A percentile compares a stretch with the other conserved stretches of the same genome.
Conservation (phyloP, 2,329 filamentous ascomycete species). For the Domatiomyces catenatus region DNA sequence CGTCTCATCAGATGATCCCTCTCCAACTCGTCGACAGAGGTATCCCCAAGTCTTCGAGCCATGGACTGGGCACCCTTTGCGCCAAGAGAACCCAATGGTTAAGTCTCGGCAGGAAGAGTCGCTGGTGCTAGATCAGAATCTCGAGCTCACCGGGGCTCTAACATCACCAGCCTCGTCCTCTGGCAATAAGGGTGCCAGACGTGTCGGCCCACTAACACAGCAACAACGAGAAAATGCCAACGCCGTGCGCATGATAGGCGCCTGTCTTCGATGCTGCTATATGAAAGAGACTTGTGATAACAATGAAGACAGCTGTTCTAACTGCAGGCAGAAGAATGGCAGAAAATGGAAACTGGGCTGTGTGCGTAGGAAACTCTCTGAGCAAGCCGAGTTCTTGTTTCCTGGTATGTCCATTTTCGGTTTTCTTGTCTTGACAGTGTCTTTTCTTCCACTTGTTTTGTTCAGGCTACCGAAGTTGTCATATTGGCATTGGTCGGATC, state of each 20-base stretch:
- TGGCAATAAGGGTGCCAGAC: slow-evolving; percentile 5
- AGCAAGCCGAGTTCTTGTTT: slow-evolving; percentile 2
- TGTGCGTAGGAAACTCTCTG: slow-evolving; percentile 7
- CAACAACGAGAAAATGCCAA: slow-evolving; percentile 6
- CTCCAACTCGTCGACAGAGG: slow-evolving; percentile 4
- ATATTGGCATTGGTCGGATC: too few relatives aligned
- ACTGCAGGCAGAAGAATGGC: slow-evolving; percentile 17
- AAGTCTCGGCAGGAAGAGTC: neutral
- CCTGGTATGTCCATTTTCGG: neutral
- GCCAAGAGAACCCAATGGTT: slow-evolving; percentile 3
- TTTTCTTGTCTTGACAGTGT: neutral
- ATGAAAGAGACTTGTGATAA: slow-evolving; percentile 11
- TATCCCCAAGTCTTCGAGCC: slow-evolving; percentile 3
- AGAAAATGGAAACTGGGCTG: slow-evolving; percentile 11
- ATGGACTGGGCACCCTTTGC: slow-evolving; percentile 7
- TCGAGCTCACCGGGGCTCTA: neutral
- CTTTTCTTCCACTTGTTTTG: too few relatives aligned
- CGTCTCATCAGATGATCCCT: slow-evolving; percentile 1
- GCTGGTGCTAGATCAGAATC: slow-evolving; percentile 1
- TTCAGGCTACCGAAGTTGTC: too few relatives aligned
- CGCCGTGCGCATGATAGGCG: slow-evolving; percentile 9
- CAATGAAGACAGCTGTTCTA: slow-evolving; percentile 14
- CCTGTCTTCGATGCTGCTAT: slow-evolving; percentile 12
- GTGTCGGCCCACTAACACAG: slow-evolving; percentile 8
- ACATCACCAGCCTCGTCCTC: neutral